Evolutionary conservation across 768 basidiomycete species (phyloP).

Genomic region (Pleurotus pulmonarius): DNA sequence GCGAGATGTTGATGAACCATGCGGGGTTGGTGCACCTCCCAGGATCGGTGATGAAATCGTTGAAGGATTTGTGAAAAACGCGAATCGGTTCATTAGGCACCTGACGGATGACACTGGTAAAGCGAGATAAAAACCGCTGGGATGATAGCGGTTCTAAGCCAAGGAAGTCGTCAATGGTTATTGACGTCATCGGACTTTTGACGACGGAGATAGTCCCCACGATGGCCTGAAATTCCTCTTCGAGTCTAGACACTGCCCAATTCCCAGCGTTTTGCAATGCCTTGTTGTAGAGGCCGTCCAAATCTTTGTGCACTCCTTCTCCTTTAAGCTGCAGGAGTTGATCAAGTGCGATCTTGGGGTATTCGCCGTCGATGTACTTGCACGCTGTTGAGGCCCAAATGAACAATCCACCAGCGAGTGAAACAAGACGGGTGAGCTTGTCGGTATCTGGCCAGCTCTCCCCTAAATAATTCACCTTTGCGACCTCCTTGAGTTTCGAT

Average conservation of each 20-base stretch:
- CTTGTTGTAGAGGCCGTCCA: slow-evolving; percentile 4
- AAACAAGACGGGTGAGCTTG: slow-evolving; percentile 5
- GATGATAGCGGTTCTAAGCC: neutral
- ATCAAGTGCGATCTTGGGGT: slow-evolving; percentile 4
- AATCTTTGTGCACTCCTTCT: neutral
- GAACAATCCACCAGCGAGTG: slow-evolving; percentile 14
- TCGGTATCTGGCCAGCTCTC: slow-evolving; percentile 14
- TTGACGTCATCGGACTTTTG: neutral
- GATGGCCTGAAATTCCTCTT: slow-evolving; percentile 2
- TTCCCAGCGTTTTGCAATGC: neutral
- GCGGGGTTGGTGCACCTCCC: neutral
- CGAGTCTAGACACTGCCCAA: slow-evolving; percentile 1
- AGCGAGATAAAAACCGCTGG: neutral
- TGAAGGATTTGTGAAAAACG: slow-evolving; percentile 10
- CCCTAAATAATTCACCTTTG: neutral
- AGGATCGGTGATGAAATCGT: slow-evolving; percentile 7
- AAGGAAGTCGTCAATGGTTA: neutral
- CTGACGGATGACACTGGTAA: neutral
- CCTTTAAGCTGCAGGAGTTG: neutral
- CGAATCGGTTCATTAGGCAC: neutral
- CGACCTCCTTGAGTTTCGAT: neutral
- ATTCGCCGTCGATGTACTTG: slow-evolving; percentile 14
- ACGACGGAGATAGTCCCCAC: neutral
- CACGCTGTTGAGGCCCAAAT: slow-evolving; percentile 20
- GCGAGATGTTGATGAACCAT: slow-evolving; percentile 7